Conservation (phyloP, 371 early-diverging fungal genomes). For the Mucor racemosus region DNA sequence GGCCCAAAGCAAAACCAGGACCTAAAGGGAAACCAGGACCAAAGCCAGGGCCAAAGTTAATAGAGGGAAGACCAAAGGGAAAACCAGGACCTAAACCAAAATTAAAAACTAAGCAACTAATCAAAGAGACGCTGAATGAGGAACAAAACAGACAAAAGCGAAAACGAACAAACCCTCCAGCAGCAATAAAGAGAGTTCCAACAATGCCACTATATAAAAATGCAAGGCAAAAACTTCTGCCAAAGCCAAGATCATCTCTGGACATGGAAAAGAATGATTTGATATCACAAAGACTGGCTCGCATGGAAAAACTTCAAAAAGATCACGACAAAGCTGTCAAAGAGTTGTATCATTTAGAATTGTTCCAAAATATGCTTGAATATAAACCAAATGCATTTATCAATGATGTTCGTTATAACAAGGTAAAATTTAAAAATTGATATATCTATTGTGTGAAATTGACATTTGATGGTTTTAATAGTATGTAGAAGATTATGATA, state of each 20-base stretch:
- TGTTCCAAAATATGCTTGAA: conserved; percentile 57
- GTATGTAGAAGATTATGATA: conserved; percentile 53
- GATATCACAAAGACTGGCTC: conserved; percentile 39
- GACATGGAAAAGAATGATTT: conserved; percentile 38
- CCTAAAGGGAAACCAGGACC: background rate
- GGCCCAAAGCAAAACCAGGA: background rate
- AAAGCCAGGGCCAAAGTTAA: background rate
- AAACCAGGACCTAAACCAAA: background rate
- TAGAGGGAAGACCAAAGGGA: background rate
- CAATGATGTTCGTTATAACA: conserved; percentile 57
- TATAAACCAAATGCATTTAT: conserved; percentile 54
- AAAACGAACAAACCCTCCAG: background rate
- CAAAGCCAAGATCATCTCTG: conserved; percentile 34
- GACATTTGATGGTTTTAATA: conserved; percentile 2
- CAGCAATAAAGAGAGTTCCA: background rate
- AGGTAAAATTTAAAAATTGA: conserved; percentile 34
- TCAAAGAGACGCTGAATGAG: background rate
- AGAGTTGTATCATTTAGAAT: conserved; percentile 65
- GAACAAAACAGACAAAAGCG: background rate
- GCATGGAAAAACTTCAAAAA: conserved; percentile 50
- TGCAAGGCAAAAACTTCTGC: conserved; percentile 25
- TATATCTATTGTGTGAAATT: too few relatives aligned
- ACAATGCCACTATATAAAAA: conserved; percentile 19
- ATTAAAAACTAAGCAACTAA: background rate
- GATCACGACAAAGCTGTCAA: conserved; percentile 56